Evolutionary conservation across 192 early-diverging fungal genomes (phyloP), one percentile per base, ranked within the genome.

Genomic region (Obelidium mucronatum): DNA sequence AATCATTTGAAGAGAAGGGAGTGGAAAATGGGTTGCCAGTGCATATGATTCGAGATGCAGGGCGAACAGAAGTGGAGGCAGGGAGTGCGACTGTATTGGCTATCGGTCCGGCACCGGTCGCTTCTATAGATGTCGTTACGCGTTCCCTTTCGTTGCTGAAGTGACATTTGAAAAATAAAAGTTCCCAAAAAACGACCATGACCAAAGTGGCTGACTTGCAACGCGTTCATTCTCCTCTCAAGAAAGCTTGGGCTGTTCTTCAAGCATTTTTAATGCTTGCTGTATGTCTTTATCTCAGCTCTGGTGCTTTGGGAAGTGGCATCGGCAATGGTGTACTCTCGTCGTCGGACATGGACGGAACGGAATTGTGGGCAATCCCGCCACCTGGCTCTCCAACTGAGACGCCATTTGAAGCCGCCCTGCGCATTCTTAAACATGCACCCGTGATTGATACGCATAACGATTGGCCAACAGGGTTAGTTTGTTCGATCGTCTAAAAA

Each of bases 381-480:
- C 55, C 55, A 28, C 24, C 13, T 8, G 55, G 13, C 30, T 26
- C 55, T 8, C 30, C 30, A 22, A 31, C n/a, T 24, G 76, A 77
- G 62, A 48, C 56, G 0, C 77, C 77, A 15, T 15, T 71, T 6
- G 69, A 78, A 8, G 55, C 68, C 2, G 77, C 60, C 15, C 58
- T 59, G 8, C 67, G 77, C 3, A 71, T 78, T 26, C 63, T 78
- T 3, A n/a, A 59, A 31, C 35, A 51, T 26, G 56, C 68, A 13
- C 77, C 77, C 17, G 40, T 78, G 1, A 78, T 78, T 24, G 77
- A 78, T 51, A 65, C 69, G n/a, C 77, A 73, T 34, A 72, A 78
- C 36, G 77, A 78, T 52, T 54, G 66, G 42, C 72, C 72, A 11
- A 26, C 37, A 31, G 35, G 24, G 67, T 67, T 6, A 56, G 56